Base-by-base conservation (phyloP, 345 rosid species). In the Leavenworthia alabamica region DNA sequence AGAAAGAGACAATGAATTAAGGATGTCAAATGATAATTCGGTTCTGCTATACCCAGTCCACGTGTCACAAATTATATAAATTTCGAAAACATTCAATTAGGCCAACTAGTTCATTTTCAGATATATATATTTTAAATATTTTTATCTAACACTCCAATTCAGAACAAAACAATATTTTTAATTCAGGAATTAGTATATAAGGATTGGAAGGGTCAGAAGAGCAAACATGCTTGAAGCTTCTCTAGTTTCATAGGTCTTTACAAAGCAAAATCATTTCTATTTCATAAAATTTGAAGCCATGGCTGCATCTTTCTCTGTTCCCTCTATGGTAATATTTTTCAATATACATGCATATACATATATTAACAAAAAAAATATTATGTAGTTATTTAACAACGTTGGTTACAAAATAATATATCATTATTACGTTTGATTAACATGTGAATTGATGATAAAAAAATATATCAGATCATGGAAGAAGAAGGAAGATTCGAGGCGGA, bases 221-320 rank as follows among this genome's bases (percentile, higher is more conserved):
- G 28, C 4, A 72, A 72, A 72, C 43, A 65, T 51, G 75, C 71
- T 72, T 72, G 66, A 50, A 64, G 27, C 56, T 71, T 71, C 75
- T 64, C 66, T 64, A 55, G 28, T 71, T 44, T 59, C 50, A 27
- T 27, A 58, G 47, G 40, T 64, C 27, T 17, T 47, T 32, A 56
- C n/a, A 27, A 64, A 64, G 56, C 49, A 57, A 58, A 41, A 57
- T 27, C 28, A 35, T 57, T 57, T 64, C 31, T 40, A 20, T 13
- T 27, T 44, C 12, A 22, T 12, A 29, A 64, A 62, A 75, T 71
- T 77, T 82, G 76, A 75, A 70, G 54, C 89, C 81, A 89, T 89
- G 96, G 89, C 86, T 79, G 82, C 91, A 78, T 89, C 98, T 76
- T 86, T 80, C 83, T 83, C 96, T 19, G 88, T 78, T 55, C 88